Evolutionary conservation across 495 filamentous ascomycete species (phyloP).

Genomic region (Annulohypoxylon bovei): DNA sequence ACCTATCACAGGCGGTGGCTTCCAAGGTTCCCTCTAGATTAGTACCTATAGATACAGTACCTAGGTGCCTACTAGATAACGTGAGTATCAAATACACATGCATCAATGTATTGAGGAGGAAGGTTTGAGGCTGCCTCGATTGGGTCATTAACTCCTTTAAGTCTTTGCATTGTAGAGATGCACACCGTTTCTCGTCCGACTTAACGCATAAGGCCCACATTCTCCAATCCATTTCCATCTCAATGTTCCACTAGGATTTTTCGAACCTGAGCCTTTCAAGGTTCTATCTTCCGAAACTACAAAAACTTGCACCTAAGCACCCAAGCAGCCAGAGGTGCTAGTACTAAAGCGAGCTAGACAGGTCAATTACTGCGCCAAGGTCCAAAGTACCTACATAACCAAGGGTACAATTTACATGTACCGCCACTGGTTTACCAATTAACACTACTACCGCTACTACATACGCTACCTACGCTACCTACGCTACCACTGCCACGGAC

Average conservation of each 20-base stretch:
- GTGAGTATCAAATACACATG: not conserved
- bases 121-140: conserved; percentile 31
- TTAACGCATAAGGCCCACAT: conserved; percentile 18
- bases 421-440: not conserved
- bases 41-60: not conserved
- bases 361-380: conserved; percentile 39
- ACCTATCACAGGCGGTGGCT: not conserved
- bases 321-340: conserved; percentile 24
- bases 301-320: not conserved
- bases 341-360: conserved; percentile 45
- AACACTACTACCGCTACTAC: not conserved
- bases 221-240: not conserved
- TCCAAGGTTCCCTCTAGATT: too few relatives aligned
- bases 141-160: conserved; percentile 21
- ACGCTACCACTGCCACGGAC: conserved; percentile 11
- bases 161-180: conserved; percentile 18
- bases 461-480: conserved; percentile 2
- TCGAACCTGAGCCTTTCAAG: conserved; percentile 2
- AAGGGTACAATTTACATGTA: conserved; percentile 20
- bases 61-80: not conserved
- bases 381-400: not conserved
- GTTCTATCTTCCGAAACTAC: conserved; percentile 19
- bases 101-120: not conserved
- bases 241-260: conserved; percentile 3
- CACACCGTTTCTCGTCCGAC: conserved; percentile 26